Conservation (phyloP, 169 alveolate genomes). For the Plasmodium billcollinsi region DNA sequence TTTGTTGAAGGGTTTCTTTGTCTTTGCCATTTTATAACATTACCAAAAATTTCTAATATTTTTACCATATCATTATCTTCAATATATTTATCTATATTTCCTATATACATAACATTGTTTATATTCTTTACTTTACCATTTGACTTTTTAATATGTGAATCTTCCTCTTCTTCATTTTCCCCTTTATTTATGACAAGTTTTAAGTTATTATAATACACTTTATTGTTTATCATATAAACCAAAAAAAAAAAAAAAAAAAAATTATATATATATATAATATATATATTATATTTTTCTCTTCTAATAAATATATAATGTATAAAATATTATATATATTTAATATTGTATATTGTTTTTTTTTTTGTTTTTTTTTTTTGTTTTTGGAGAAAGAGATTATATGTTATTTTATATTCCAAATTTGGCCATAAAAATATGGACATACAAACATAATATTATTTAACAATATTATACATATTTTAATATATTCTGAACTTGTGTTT, state of each 20-base stretch:
- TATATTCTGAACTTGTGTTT: too few species aligned
- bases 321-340: too few species aligned
- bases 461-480: too few species aligned
- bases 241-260: neutral
- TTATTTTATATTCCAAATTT: too few species aligned
- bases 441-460: too few species aligned
- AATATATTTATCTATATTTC: slow-evolving; percentile 25
- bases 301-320: too few species aligned
- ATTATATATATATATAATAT: neutral
- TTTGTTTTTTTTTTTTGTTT: too few species aligned
- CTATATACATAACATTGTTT: slow-evolving; percentile 32
- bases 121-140: neutral
- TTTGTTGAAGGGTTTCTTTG: slow-evolving; percentile 82
- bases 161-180: slow-evolving; percentile 28
- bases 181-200: slow-evolving; percentile 33
- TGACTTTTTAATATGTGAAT: neutral
- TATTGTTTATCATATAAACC: slow-evolving; percentile 18
- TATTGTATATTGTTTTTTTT: too few species aligned
- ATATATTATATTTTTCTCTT: neutral
- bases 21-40: slow-evolving; percentile 80
- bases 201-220: slow-evolving; percentile 10
- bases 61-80: slow-evolving; percentile 31
- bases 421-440: too few species aligned
- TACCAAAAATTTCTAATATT: slow-evolving; percentile 77
- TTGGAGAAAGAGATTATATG: too few species aligned